Percentiles rank a stretch among this genome's conserved stretches.
phyloP scores from a whole-genome alignment of 306 rosid species.

The Rosa rugosa region DNA sequence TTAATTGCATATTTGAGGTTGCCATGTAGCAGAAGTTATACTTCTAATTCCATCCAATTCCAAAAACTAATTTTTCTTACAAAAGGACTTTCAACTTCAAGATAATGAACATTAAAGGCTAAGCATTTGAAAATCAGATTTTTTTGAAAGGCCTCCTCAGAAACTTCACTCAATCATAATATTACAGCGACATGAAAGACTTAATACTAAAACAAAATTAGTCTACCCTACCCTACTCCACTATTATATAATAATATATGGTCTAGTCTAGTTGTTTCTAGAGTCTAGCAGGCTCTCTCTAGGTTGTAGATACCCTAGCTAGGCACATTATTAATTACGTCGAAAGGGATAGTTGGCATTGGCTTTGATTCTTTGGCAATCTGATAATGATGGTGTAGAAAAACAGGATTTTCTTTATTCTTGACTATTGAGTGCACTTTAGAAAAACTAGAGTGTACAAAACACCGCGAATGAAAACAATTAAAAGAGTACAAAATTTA shows the following conservation, averaged over 20 bases:
- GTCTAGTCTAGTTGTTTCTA: too few relatives aligned
- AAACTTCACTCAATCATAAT: background rate
- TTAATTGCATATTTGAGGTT: background rate
- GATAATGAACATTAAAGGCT: background rate
- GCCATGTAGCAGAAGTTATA: background rate
- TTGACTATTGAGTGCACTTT: background rate
- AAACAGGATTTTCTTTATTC: background rate
- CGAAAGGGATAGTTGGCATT: too few relatives aligned
- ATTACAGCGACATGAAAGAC: background rate
- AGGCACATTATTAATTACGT: too few relatives aligned
- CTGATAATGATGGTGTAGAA: too few relatives aligned
- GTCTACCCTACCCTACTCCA: background rate
- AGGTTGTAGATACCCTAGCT: too few relatives aligned
- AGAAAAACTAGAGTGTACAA: background rate
- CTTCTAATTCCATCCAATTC: background rate
- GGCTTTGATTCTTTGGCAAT: too few relatives aligned
- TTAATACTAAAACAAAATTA: background rate
- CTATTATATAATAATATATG: too few relatives aligned
- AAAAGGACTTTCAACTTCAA: background rate
- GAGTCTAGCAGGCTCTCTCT: too few relatives aligned
- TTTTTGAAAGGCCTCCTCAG: background rate
- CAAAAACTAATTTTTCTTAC: too few relatives aligned
- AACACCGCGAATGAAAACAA: background rate
- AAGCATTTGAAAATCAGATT: background rate
- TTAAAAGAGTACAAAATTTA: background rate